Conservation (phyloP, 1,284 basidiomycete species). For the Anthracocystis panici-leucophaei region DNA sequence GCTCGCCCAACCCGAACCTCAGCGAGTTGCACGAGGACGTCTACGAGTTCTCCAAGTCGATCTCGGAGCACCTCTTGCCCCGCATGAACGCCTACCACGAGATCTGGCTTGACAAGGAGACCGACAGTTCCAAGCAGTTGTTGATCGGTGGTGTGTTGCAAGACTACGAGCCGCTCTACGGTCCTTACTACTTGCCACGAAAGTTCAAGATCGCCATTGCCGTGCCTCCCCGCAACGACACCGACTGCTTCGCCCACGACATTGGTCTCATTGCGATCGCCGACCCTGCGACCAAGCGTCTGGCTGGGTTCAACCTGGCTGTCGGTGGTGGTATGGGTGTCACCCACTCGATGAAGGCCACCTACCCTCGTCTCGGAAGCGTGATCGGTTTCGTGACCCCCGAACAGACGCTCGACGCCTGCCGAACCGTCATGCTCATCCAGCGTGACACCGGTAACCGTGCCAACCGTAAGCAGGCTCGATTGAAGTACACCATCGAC, state of each 20-base stretch:
- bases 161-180: constrained; percentile 96
- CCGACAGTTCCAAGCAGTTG: constrained; percentile 75
- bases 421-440: constrained; percentile 91
- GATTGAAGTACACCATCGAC: constrained; percentile 95
- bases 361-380: constrained; percentile 89
- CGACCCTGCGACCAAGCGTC: constrained; percentile 72
- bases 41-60: constrained; percentile 84
- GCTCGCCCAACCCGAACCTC: constrained; percentile 88
- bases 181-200: constrained; percentile 94
- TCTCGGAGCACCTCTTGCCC: constrained; percentile 89
- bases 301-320: constrained; percentile 71
- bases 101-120: constrained; percentile 87
- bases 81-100: constrained; percentile 96
- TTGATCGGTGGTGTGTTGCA: constrained; percentile 89
- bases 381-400: constrained; percentile 92
- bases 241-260: constrained; percentile 96
- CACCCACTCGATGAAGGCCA: constrained; percentile 98
- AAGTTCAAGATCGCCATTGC: constrained; percentile 98
- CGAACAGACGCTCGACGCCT: constrained; percentile 86
- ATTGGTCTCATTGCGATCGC: constrained; percentile 94
- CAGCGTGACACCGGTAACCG: constrained; percentile 98
- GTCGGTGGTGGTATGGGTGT: constrained; percentile 96
- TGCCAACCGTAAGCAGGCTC: constrained; percentile 72
- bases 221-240: constrained; percentile 95
- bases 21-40: constrained; percentile 87